These are phyloP conservation scores for Neoscytalidium dimidiatum DNA, from an alignment of 2,329 filamentous ascomycete genomes.

Conservation along the genomic window DNA sequence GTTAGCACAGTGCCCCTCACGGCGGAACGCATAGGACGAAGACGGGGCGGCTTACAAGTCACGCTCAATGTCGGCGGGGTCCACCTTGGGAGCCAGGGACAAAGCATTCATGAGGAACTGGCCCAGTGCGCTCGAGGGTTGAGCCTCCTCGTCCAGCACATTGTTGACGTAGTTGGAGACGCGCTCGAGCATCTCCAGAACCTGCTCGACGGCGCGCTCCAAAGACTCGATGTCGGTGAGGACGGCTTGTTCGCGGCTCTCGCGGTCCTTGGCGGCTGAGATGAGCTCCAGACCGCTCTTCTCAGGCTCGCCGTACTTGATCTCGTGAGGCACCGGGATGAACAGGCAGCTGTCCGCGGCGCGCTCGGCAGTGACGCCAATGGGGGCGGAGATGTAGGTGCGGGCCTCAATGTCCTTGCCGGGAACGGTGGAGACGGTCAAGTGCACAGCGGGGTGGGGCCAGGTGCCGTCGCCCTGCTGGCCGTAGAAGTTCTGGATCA, in stretches of 20 bases:
- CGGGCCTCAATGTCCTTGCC: constrained; percentile 86
- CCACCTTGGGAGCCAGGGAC: constrained; percentile 91
- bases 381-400: constrained; percentile 93
- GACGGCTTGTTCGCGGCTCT: constrained; percentile 71
- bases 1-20: constrained; percentile 37
- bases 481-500: constrained; percentile 99
- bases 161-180: constrained; percentile 90
- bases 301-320: constrained; percentile 82
- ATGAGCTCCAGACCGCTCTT: constrained; percentile 81
- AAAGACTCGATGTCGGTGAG: constrained; percentile 88
- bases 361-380: constrained; percentile 91
- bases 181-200: constrained; percentile 84
- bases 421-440: constrained; percentile 89
- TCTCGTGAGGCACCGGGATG: constrained; percentile 94
- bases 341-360: constrained; percentile 96
- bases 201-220: constrained; percentile 82
- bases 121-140: constrained; percentile 86
- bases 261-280: constrained; percentile 75
- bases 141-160: constrained; percentile 89
- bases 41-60: constrained; percentile 68
- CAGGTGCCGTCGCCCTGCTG: constrained; percentile 95
- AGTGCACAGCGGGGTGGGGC: constrained; percentile 94
- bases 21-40: not conserved
- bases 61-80: constrained; percentile 84
- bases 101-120: constrained; percentile 95